Percentiles rank a stretch among this genome's conserved stretches.
These are phyloP conservation scores for Flaveria linearis DNA, from an alignment of 129 eudicot genomes.

Conservation along the genomic window DNA sequence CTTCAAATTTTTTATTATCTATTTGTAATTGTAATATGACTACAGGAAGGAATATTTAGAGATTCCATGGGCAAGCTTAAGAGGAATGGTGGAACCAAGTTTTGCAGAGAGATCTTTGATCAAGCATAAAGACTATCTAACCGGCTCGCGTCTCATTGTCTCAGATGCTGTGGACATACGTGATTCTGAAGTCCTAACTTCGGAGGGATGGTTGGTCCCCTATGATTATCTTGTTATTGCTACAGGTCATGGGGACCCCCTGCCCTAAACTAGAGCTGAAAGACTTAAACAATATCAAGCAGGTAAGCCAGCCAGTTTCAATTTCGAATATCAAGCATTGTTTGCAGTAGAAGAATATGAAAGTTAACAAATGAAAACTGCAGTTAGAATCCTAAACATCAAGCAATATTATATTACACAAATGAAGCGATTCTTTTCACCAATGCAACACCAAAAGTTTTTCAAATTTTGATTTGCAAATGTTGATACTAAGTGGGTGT, in stretches of 20 bases:
- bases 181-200: constrained; percentile 52
- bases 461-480: not conserved
- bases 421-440: no score
- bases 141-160: constrained; percentile 56
- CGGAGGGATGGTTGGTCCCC: constrained; percentile 59
- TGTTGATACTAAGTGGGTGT: not conserved
- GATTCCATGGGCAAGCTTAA: constrained; percentile 89
- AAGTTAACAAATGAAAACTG: no score
- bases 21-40: not conserved
- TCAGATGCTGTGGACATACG: constrained; percentile 55
- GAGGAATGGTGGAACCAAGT: constrained; percentile 83
- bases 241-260: constrained; percentile 63
- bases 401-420: no score
- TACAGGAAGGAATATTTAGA: constrained; percentile 83
- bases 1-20: no score
- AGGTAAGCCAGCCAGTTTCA: constrained; percentile 40
- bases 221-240: constrained; percentile 85
- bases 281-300: constrained; percentile 64
- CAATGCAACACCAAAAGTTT: not conserved
- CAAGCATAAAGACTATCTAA: constrained; percentile 63
- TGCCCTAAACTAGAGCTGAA: constrained; percentile 56
- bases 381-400: no score
- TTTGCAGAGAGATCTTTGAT: constrained; percentile 78
- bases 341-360: not conserved
- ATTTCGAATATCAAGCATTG: not conserved